Evolutionary conservation across 805 yeast species (phyloP), one percentile per base, ranked within the genome.

Genomic region (Kregervanrija fluxuum): DNA sequence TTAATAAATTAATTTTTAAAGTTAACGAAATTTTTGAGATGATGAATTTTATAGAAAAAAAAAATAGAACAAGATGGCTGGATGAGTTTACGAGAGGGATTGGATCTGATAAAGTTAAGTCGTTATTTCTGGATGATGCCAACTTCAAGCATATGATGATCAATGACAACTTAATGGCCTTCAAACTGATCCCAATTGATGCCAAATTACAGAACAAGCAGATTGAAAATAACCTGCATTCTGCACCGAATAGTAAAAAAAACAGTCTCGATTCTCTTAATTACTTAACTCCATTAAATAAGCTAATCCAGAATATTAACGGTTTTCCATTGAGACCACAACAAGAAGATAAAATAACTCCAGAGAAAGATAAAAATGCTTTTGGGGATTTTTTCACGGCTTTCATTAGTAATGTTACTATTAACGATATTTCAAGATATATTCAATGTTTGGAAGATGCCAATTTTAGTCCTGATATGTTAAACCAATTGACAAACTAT

Each of bases 1-100:
- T 57, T 66, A 71, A n/a, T 47, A 74, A 36, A 64, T 61, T 48
- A 44, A 57, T 54, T 12, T 54, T 54, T 31, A 71, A 69, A 42
- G 62, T 79, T 0, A 69, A 79, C 28, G 89, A 81, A 52, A 79
- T 75, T 43, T 66, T 82, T 47, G 78, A 82, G 22, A 60, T 70
- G 43, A 59, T 80, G 42, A 73, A 74, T 17, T 80, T 74, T 38
- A 75, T 71, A 48, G 95, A 84, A 60, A 62, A 64, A 41, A 63
- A 65, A 43, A 70, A 69, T 44, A 71, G 89, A 52, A 65, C 68
- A 8, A 70, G 72, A 33, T 88, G 95, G 96, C 49, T 71, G 4
- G 67, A 71, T 42, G 81, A 78, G 43, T 84, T 84, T 54, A 77
- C 84, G 4, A 36, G 39, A 8, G 51, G 52, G 37, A 46, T 59